Evolutionary conservation across 148 eudicot species (phyloP).

Genomic region (Rhododendron molle): DNA sequence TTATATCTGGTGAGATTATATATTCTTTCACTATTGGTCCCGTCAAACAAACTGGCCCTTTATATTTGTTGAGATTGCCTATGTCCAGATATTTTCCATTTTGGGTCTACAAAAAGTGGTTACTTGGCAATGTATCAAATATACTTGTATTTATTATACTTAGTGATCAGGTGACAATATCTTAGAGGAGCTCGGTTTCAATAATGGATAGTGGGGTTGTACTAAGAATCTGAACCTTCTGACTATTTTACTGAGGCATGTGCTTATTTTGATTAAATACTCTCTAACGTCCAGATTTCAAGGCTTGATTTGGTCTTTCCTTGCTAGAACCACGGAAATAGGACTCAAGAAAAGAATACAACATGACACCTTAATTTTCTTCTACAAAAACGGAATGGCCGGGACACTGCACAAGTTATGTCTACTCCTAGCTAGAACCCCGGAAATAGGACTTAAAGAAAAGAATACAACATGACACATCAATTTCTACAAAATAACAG

Average conservation of each 20-base stretch:
- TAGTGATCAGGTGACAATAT: neutral
- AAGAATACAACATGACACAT: neutral
- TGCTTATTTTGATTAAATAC: constrained; percentile 31
- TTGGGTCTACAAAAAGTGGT: constrained; percentile 22
- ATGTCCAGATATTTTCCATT: neutral
- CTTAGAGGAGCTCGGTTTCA: constrained; percentile 20
- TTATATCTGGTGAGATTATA: neutral
- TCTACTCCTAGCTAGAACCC: constrained; percentile 9
- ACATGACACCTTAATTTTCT: neutral
- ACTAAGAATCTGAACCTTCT: constrained; percentile 40
- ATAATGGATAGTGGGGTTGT: constrained; percentile 3
- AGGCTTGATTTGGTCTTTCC: constrained; percentile 23
- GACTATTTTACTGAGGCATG: constrained; percentile 27
- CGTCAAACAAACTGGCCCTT: neutral
- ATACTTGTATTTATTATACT: neutral
- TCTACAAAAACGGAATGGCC: neutral
- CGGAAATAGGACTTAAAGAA: neutral
- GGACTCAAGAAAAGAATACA: neutral
- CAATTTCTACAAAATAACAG: neutral
- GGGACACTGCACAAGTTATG: neutral
- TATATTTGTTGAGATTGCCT: neutral
- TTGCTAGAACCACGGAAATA: neutral
- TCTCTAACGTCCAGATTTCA: constrained; percentile 19
- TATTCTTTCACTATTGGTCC: neutral
- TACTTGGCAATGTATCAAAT: neutral